Conservation (phyloP, 305 asterid genomes). For the Fraxinus paxiana region DNA sequence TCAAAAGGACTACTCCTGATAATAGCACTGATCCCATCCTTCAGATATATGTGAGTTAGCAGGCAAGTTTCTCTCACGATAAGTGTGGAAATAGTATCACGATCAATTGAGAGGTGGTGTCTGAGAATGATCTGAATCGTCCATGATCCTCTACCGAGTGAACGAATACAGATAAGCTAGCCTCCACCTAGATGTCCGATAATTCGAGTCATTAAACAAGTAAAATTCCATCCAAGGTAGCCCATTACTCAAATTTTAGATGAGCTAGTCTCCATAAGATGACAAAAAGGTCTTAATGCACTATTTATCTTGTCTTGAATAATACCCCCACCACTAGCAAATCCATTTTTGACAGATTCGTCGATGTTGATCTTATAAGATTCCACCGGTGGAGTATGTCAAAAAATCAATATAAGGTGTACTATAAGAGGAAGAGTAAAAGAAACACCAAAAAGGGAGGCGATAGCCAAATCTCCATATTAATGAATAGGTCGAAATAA, state of each 20-base stretch:
- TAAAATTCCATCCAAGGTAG: too few species aligned
- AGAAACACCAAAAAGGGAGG: background rate
- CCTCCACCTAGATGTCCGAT: too few species aligned
- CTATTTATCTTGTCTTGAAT: background rate
- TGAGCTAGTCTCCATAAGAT: too few species aligned
- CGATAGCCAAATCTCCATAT: too few species aligned
- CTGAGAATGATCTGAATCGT: too few species aligned
- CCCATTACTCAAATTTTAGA: too few species aligned
- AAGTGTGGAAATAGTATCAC: background rate
- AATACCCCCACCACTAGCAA: background rate
- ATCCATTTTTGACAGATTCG: background rate
- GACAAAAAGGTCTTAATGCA: too few species aligned
- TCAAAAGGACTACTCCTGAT: background rate
- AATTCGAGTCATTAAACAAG: too few species aligned
- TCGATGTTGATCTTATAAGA: background rate
- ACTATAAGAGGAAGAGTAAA: background rate
- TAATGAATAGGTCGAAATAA: background rate
- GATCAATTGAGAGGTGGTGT: background rate
- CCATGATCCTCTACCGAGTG: too few species aligned
- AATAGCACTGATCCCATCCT: background rate
- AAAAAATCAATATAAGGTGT: background rate
- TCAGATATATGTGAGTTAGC: background rate
- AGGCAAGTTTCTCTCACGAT: background rate
- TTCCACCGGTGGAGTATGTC: background rate
- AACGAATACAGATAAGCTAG: too few species aligned